Percentiles rank a stretch among this genome's conserved stretches.
phyloP scores from a whole-genome alignment of 352 stramenopile genomes.

The Globisporangium irregulare region DNA sequence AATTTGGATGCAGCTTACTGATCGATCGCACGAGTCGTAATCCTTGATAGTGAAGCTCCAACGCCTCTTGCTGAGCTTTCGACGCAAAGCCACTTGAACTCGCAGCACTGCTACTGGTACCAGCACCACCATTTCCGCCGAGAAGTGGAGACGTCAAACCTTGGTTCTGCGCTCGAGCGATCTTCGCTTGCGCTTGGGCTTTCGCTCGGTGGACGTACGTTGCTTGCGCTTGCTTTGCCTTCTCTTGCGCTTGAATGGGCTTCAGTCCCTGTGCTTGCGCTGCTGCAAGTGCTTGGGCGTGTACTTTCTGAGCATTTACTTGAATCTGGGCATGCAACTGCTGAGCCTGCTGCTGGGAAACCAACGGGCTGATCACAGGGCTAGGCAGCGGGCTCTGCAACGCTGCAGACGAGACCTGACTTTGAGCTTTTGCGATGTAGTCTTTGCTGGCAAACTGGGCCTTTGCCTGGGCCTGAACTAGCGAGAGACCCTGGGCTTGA shows the following conservation, averaged over 20 bases:
- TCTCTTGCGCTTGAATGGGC: conserved; percentile 84
- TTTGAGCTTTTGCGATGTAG: conserved; percentile 88
- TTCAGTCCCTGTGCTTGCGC: conserved; percentile 84
- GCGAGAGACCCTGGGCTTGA: conserved; percentile 80
- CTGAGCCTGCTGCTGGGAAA: conserved; percentile 80
- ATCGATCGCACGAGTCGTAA: conserved; percentile 91
- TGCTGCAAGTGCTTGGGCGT: conserved; percentile 83
- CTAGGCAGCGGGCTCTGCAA: conserved; percentile 51
- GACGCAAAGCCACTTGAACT: conserved; percentile 52
- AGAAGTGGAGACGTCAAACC: conserved; percentile 39
- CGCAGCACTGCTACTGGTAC: conserved; percentile 10
- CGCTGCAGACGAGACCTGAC: conserved; percentile 64
- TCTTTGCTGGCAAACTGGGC: conserved; percentile 87
- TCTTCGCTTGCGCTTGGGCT: conserved; percentile 84
- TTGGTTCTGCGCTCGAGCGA: conserved; percentile 71
- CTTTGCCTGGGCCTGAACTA: conserved; percentile 85
- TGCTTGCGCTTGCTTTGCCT: conserved; percentile 87
- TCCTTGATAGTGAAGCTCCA: conserved; percentile 95
- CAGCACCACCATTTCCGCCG: conserved; percentile 16
- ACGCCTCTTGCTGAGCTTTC: conserved; percentile 77
- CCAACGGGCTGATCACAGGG: conserved; percentile 47
- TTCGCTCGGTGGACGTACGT: conserved; percentile 87
- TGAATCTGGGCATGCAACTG: conserved; percentile 88
- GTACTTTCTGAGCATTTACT: conserved; percentile 88
- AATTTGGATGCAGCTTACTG: conserved; percentile 85